Conservation (phyloP, 768 basidiomycete genomes). For the Nevesoporus exiguus region DNA sequence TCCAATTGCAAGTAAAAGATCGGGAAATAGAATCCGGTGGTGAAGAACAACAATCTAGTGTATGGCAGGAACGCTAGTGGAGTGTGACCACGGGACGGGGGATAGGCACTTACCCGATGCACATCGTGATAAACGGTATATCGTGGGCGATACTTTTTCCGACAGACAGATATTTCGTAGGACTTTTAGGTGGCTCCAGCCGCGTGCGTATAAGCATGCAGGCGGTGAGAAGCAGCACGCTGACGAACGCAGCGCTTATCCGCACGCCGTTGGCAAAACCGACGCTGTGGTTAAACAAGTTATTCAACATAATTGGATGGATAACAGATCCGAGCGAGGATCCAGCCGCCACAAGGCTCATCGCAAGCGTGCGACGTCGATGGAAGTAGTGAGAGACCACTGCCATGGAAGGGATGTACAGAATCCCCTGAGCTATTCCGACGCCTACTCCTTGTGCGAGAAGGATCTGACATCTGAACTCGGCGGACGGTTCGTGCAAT, state of each 20-base stretch:
- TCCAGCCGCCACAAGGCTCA: constrained; percentile 42
- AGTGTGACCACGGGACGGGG: background rate
- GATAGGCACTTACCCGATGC: constrained; percentile 17
- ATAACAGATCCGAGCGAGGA: constrained; percentile 29
- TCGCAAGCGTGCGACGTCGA: constrained; percentile 38
- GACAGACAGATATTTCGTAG: constrained; percentile 14
- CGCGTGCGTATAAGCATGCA: constrained; percentile 37
- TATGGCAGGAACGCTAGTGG: background rate
- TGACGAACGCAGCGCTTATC: constrained; percentile 44
- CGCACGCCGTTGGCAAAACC: constrained; percentile 47
- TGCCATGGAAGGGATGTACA: constrained; percentile 43
- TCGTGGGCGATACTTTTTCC: constrained; percentile 16
- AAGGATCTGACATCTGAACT: constrained; percentile 36
- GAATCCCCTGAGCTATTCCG: constrained; percentile 45
- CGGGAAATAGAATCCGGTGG: constrained; percentile 45
- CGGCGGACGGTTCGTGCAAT: background rate
- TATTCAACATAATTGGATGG: constrained; percentile 34
- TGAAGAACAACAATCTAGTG: constrained; percentile 26
- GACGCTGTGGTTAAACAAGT: constrained; percentile 11
- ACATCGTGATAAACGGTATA: constrained; percentile 18
- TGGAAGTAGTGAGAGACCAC: constrained; percentile 46
- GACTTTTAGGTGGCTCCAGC: constrained; percentile 31
- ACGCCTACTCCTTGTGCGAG: constrained; percentile 46
- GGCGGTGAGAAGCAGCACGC: constrained; percentile 34
- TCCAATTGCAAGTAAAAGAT: constrained; percentile 57